A percentile compares a stretch with the other conserved stretches of the same genome.
Conservation (phyloP, 345 rosid species). For the Trapa incisa region DNA sequence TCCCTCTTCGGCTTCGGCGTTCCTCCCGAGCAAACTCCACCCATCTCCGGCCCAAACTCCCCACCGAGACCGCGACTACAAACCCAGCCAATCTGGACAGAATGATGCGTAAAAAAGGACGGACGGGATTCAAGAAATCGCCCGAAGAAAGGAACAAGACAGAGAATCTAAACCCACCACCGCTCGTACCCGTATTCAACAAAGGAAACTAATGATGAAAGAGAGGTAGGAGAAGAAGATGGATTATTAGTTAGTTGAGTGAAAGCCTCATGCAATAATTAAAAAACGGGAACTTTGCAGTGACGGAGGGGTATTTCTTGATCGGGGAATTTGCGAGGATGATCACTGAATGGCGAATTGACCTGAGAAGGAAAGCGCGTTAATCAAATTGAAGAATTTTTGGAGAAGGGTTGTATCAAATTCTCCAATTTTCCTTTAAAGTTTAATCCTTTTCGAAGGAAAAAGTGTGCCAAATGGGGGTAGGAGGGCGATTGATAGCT, state of each 20-base stretch:
- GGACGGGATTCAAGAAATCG: not conserved
- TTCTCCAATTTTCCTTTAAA: not conserved
- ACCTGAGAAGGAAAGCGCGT: constrained; percentile 4
- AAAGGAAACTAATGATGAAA: not conserved
- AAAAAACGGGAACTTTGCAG: not conserved
- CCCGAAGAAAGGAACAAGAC: not conserved
- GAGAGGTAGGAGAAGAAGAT: not conserved
- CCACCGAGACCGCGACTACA: not conserved
- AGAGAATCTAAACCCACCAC: not conserved
- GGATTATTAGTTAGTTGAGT: not conserved
- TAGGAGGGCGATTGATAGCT: constrained; percentile 1
- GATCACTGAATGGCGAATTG: not conserved
- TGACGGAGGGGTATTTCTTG: not conserved
- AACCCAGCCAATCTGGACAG: not conserved
- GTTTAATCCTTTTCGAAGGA: not conserved
- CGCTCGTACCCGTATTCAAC: not conserved
- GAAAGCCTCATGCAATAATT: not conserved
- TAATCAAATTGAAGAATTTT: constrained; percentile 12
- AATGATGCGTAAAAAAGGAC: not conserved
- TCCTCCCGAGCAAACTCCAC: constrained; percentile 53
- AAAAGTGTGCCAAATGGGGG: not conserved
- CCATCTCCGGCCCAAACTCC: constrained; percentile 32
- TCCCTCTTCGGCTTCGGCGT: constrained; percentile 16
- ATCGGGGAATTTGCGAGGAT: not conserved
- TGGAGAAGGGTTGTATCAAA: constrained; percentile 4